Evolutionary conservation across 768 basidiomycete genomes (phyloP), one percentile per base, ranked within the genome.

Genomic region (Stropharia rugosoannulata): DNA sequence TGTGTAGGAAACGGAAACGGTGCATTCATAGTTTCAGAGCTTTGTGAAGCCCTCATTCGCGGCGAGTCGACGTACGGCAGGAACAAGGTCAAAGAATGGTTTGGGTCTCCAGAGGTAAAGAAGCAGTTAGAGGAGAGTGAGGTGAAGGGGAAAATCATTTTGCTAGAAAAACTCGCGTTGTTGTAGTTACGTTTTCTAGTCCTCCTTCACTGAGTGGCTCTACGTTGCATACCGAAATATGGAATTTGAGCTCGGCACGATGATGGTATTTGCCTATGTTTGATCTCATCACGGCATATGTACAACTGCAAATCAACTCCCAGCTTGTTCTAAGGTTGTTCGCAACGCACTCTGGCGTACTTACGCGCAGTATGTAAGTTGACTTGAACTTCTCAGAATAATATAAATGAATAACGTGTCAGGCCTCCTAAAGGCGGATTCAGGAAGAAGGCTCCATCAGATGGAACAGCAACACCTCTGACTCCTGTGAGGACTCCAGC

Each of bases 1-100:
- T 86, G 85, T 51, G 72, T 70, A 7, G 84, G 82, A 2, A 74
- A 75, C 22, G 73, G 80, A 13, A 80, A 83, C 49, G 92, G 92
- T 0, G 79, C 84, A 4, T 95, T 93, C 62, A 81, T 94, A 13
- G 76, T 93, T 1, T 84, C 86, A 0, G 90, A 88, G 66, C 72
- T 92, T 29, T 80, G 87, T 64, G 85, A 85, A 61, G 78, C 86
- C 25, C 68, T 89, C 40, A 56, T 73, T 5, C 64, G 62, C 18
- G 62, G 64, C 1, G 67, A 65, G 27, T 73, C 72, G 25, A 75
- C 73, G 8, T 71, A 70, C 19, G 77, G 76, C 56, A 77, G 76
- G 63, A 65, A 67, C 59, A 75, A 58, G 29, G 63, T 89, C 49
- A 84, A 78, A 64, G 64, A 54, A 7, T 89, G 86, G 87, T 90